Percentiles rank a stretch among this genome's conserved stretches.
Evolutionary conservation across 225 moss, liverwort and hornwort genomes (phyloP).

Genomic region (Physcomitrium patens): DNA sequence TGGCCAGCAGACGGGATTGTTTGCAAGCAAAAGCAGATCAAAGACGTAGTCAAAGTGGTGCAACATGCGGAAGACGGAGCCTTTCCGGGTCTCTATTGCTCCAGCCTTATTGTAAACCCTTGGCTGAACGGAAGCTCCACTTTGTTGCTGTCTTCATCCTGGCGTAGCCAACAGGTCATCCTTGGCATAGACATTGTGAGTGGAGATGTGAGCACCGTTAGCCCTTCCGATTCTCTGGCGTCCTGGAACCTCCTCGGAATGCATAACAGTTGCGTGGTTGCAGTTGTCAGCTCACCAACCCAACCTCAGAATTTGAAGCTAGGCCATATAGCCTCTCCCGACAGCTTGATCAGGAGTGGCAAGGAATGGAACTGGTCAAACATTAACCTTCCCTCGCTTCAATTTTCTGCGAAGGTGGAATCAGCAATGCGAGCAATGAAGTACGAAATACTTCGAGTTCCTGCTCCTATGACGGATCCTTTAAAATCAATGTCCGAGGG

Average conservation of each 20-base stretch:
- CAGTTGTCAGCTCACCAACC: slow-evolving; percentile 85
- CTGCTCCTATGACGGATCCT: slow-evolving; percentile 58
- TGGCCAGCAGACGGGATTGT: slow-evolving; percentile 72
- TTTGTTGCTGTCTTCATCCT: slow-evolving; percentile 77
- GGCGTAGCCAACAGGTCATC: slow-evolving; percentile 92
- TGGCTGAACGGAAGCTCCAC: slow-evolving; percentile 86
- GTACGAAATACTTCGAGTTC: slow-evolving; percentile 74
- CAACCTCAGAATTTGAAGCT: slow-evolving; percentile 76
- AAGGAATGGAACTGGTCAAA: slow-evolving; percentile 83
- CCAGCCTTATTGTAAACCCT: slow-evolving; percentile 75
- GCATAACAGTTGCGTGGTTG: slow-evolving; percentile 65
- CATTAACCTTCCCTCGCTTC: slow-evolving; percentile 76
- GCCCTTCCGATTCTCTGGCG: slow-evolving; percentile 57
- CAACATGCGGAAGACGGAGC: slow-evolving; percentile 57
- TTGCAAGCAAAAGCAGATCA: slow-evolving; percentile 53
- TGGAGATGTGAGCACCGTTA: slow-evolving; percentile 67
- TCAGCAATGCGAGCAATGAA: slow-evolving; percentile 63
- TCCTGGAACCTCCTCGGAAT: slow-evolving; percentile 88
- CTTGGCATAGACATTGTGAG: slow-evolving; percentile 74
- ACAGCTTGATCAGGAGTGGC: slow-evolving; percentile 25
- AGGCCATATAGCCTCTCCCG: slow-evolving; percentile 42
- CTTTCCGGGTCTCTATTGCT: slow-evolving; percentile 92
- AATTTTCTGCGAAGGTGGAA: slow-evolving; percentile 79
- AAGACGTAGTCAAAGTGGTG: slow-evolving; percentile 81
- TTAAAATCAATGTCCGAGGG: slow-evolving; percentile 67